Conservation (phyloP, 2,329 filamentous ascomycete genomes). For the Fusarium palustre region DNA sequence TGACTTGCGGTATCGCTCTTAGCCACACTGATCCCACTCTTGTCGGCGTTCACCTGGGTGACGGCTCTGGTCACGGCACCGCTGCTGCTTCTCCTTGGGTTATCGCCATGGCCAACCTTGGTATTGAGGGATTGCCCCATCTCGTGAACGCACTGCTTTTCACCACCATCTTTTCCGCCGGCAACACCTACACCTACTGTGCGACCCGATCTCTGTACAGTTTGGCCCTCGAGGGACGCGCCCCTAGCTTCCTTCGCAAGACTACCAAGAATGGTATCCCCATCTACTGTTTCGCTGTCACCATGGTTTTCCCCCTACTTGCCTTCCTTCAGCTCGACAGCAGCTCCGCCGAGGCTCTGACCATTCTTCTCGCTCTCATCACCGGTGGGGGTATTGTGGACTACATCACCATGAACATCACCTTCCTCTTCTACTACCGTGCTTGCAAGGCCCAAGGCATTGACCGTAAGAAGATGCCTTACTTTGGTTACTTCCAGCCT, state of each 20-base stretch:
- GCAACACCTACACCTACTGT: conserved; percentile 49
- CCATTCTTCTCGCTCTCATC: conserved; percentile 59
- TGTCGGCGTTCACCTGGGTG: conserved; percentile 11
- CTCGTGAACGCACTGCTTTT: conserved; percentile 63
- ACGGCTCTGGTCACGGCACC: neutral
- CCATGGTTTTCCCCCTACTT: conserved; percentile 61
- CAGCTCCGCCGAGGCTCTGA: conserved; percentile 56
- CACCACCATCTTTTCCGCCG: conserved; percentile 58
- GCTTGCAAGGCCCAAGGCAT: conserved; percentile 62
- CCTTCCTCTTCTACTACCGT: conserved; percentile 68
- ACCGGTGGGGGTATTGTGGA: conserved; percentile 62
- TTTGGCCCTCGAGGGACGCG: conserved; percentile 65
- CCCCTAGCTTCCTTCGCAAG: conserved; percentile 62
- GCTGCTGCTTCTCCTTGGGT: conserved; percentile 39
- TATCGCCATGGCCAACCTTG: conserved; percentile 39
- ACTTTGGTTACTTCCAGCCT: conserved; percentile 56
- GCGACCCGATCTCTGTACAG: conserved; percentile 68
- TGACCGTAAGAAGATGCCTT: conserved; percentile 61
- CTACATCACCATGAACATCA: conserved; percentile 65
- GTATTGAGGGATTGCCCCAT: conserved; percentile 60
- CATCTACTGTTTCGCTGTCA: conserved; percentile 61
- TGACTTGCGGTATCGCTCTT: conserved; percentile 33
- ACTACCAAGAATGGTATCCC: conserved; percentile 67
- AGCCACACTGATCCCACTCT: conserved; percentile 23
- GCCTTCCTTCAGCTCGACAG: conserved; percentile 59